A percentile compares a stretch with the other conserved stretches of the same genome.
Evolutionary conservation across 2,329 filamentous ascomycete genomes (phyloP).

Genomic region (Tolypocladium nubicola): DNA sequence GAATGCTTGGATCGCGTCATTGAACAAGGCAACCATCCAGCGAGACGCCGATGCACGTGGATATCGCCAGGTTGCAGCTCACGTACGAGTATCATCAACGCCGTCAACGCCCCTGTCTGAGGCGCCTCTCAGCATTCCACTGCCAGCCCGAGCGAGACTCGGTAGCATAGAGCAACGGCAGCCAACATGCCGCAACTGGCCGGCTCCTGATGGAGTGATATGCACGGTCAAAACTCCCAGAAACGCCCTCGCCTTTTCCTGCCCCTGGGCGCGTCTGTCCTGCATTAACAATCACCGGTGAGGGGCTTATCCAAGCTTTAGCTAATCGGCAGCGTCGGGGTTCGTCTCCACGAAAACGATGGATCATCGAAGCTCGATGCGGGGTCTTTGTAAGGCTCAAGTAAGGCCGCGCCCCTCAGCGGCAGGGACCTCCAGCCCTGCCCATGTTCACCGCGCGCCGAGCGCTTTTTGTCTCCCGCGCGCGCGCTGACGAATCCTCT

Average conservation of each 20-base stretch:
- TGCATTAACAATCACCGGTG: not conserved
- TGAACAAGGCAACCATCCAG: not conserved
- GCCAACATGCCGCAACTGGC: not conserved
- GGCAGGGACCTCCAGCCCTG: too few relatives aligned
- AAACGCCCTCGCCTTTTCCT: not conserved
- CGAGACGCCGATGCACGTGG: not conserved
- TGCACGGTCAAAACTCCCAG: not conserved
- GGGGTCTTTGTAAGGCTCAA: not conserved
- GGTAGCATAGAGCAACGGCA: not conserved
- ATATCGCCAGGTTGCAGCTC: too few relatives aligned
- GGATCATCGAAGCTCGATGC: not conserved
- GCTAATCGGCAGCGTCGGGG: not conserved
- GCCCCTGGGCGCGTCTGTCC: not conserved
- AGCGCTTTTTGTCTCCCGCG: not conserved
- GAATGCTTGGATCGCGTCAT: not conserved
- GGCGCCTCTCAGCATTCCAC: not conserved
- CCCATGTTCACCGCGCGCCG: too few relatives aligned
- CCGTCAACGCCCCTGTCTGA: not conserved
- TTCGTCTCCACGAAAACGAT: too few relatives aligned
- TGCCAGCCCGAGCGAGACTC: not conserved
- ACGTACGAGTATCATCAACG: not conserved
- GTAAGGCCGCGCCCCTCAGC: not conserved
- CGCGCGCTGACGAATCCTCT: not conserved
- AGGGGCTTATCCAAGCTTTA: not conserved
- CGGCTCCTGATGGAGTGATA: not conserved